Base-by-base conservation (phyloP, 495 filamentous ascomycete species). In the Aspergillus affinis region DNA sequence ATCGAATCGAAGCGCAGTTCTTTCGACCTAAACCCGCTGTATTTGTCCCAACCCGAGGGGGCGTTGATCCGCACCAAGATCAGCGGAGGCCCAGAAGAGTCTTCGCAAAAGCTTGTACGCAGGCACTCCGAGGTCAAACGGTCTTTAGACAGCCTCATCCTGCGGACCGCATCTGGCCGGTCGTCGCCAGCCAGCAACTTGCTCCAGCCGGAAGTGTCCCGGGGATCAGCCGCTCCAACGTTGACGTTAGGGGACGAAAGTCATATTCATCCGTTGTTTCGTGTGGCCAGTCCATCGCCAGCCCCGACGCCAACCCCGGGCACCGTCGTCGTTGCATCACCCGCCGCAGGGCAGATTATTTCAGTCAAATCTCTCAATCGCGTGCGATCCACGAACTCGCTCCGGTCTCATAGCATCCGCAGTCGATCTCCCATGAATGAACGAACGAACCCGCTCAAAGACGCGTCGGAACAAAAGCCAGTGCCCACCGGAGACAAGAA, bases 231-330 rank as follows among this genome's bases (percentile, higher is more conserved):
- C 9, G 58, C 51, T 2, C 61, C 61, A 7, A 69, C 50, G 27
- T 51, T 62, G 19, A 63, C 65, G 21, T 55, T 66, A 29, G 36
- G 65, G 36, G 82, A 80, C 67, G 88, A 94, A 69, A 81, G 86
- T 15, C 84, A 93, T 66, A 94, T 96, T 58, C 91, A 96, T 67
- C 91, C 91, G 1, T 81, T 96, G 12, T 94, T 96, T 74, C 84
- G 91, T 55, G 86, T 86, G 1, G 87, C 86, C 62, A 90, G 86
- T 48, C 88, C 90, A 0, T 83, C 79, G 0, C 88, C 89, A 10
- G 88, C 89, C 13, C 87, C 90, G 0, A 80, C 82, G 7, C 81
- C 83, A 0, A 87, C 86, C 0, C 82, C 86, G 0, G 88, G 87
- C 0, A 95, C 90, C 0, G 76, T 86, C 20, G 85, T 95, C 41